phyloP scores from a whole-genome alignment of 352 stramenopile genomes.

The Plasmopara viticola region DNA sequence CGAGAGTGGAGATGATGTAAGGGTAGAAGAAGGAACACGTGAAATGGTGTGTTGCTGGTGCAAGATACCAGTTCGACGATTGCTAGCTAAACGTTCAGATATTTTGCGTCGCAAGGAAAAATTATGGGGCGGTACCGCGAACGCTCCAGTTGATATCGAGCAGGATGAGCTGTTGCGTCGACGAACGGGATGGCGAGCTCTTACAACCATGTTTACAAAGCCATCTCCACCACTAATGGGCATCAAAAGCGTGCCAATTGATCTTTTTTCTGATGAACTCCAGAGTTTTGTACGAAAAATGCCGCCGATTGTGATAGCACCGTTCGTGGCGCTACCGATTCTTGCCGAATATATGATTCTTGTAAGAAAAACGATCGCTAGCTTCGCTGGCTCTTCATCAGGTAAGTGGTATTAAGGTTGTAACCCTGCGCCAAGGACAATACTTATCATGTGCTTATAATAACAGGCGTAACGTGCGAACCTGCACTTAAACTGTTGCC shows the following conservation, averaged over 20 bases:
- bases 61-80: conserved; percentile 55
- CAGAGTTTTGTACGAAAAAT: too few species aligned
- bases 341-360: conserved; percentile 66
- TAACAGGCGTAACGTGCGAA: conserved; percentile 28
- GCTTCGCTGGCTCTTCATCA: conserved; percentile 29
- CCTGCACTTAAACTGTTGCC: conserved; percentile 63
- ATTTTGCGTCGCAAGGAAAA: conserved; percentile 49
- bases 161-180: too few species aligned
- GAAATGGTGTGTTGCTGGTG: conserved; percentile 80
- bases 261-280: conserved; percentile 41
- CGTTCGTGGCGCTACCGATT: conserved; percentile 38
- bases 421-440: too few species aligned
- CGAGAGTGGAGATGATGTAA: conserved; percentile 11
- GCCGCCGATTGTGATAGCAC: too few species aligned
- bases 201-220: conserved; percentile 60
- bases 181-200: too few species aligned
- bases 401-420: conserved; percentile 13
- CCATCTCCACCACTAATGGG: conserved; percentile 44
- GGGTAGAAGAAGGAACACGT: conserved; percentile 11
- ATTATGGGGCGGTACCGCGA: conserved; percentile 49
- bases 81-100: conserved; percentile 42
- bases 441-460: too few species aligned
- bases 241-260: conserved; percentile 61
- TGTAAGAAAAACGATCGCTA: conserved; percentile 51
- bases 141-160: too few species aligned